Evolutionary conservation across 805 yeast species (phyloP), one percentile per base, ranked within the genome.

Genomic region (Zygoascus ofunaensis): DNA sequence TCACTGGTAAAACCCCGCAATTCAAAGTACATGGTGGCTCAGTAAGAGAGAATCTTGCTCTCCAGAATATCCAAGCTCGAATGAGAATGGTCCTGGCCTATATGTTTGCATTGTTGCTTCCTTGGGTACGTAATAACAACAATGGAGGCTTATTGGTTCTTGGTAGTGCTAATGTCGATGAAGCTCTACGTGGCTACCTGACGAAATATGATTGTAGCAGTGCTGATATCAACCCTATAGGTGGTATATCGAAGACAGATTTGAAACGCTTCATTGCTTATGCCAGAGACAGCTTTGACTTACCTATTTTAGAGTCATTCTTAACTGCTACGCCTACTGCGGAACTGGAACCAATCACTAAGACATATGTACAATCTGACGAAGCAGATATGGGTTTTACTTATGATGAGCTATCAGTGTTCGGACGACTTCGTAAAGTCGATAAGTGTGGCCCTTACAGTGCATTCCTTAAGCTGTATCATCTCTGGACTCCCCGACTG

Each of bases 311-410:
- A 51, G 65, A 73, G 37, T 82, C 79, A 5, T 92, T 94, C 60
- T 69, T 92, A 39, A 78, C 75, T 53, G 99, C 99, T 0, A 82
- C 92, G 0, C 99, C 99, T 24, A 90, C 98, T 0, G 99, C 99
- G 0, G 99, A 92, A 61, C 73, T 92, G 42, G 99, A 92, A 58
- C 99, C 99, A 30, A 90, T 87, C 43, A 92, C 98, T 0, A 80
- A 82, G 51, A 73, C 78, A 45, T 90, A 92, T 55, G 94, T 90
- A 14, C 99, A 92, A 63, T 83, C 94, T 26, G 99, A 92, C 62
- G 99, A 92, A 63, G 79, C 77, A 12, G 99, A 92, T 59, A 92
- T 92, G 99, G 99, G 99, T 1, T 83, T 94, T 82, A 84, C 96
- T 0, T 92, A 92, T 57, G 94, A 89, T 52, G 98, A 92, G 60